Conservation (phyloP, 129 eudicot species). For the Artemisia tridentata region DNA sequence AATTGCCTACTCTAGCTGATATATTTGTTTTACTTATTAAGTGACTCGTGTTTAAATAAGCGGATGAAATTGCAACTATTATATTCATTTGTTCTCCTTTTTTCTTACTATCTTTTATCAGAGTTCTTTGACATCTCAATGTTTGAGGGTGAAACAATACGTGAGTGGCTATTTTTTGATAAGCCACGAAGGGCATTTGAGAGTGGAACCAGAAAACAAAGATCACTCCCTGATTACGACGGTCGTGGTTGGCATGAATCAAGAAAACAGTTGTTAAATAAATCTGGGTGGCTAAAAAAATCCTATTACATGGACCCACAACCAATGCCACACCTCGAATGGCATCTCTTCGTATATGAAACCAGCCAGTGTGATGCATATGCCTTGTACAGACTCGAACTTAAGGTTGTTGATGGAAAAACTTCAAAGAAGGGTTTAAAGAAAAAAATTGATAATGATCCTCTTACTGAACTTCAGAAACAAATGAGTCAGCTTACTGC, state of each 20-base stretch:
- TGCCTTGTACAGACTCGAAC: slow-evolving; percentile 81
- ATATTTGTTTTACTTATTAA: background rate
- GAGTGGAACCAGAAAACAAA: slow-evolving; percentile 93
- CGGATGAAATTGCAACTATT: background rate
- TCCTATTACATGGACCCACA: slow-evolving; percentile 99
- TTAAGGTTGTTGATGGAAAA: slow-evolving; percentile 79
- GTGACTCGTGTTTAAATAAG: background rate
- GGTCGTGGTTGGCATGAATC: slow-evolving; percentile 99
- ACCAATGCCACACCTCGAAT: slow-evolving; percentile 62
- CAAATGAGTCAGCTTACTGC: slow-evolving; percentile 77
- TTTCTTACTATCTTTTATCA: slow-evolving; percentile 29
- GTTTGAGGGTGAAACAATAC: slow-evolving; percentile 82
- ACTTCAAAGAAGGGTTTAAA: slow-evolving; percentile 39
- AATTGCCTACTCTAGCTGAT: no score
- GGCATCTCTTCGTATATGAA: slow-evolving; percentile 94
- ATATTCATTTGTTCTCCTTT: background rate
- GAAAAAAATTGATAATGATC: slow-evolving; percentile 61
- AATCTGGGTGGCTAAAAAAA: slow-evolving; percentile 81
- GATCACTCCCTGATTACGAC: slow-evolving; percentile 87
- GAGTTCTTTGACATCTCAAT: slow-evolving; percentile 81
- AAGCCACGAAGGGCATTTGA: slow-evolving; percentile 98
- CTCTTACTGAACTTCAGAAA: slow-evolving; percentile 80
- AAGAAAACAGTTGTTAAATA: slow-evolving; percentile 76
- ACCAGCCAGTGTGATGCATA: slow-evolving; percentile 64
- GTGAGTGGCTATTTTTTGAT: slow-evolving; percentile 97